Base-by-base conservation (phyloP, 495 filamentous ascomycete species). In the Tuber melanosporum region DNA sequence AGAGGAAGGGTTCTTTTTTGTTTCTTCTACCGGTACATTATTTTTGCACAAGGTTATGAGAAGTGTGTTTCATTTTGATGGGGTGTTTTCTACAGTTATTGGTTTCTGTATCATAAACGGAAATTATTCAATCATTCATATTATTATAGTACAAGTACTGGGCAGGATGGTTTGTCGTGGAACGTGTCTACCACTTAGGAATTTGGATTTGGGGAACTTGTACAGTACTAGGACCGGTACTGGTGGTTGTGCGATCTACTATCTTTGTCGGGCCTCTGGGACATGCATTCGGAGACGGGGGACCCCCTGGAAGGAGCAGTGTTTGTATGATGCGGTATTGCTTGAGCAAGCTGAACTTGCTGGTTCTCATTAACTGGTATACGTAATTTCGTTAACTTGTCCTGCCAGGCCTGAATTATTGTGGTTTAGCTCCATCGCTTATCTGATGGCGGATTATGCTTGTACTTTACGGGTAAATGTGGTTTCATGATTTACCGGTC, bases 31-130 rank as follows among this genome's bases (percentile, higher is more conserved):
- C 57, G 26, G 32, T 66, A 66, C n/a, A 66, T 66, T 66, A 66
- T 36, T 66, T 26, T 66, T 36, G 0, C 57, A 36, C 57, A 66
- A 10, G n/a, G 5, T 66, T 66, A 26, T 19, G 57, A 32, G 14
- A 32, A 14, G 57, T 32, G 57, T 66, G 57, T 66, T 66, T 66
- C 3, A 9, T 17, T 66, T 36, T 36, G 26, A 36, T 66, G 57
- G 26, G 57, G 26, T 66, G 14, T 36, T 26, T 19, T 66, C 32
- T 66, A 14, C 9, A 10, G 9, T 6, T 66, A 66, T 66, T 66
- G 57, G 57, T 36, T 66, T 66, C 57, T 66, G 57, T 66, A 66
- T 66, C 57, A 66, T 66, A 66, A 66, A 66, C 15, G 57, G 57
- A 66, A 36, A 66, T 66, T 36, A 66, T 66, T 36, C 57, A 66